Evolutionary conservation across 2,329 filamentous ascomycete species (phyloP).

Genomic region (Aspergillus calidoustus): DNA sequence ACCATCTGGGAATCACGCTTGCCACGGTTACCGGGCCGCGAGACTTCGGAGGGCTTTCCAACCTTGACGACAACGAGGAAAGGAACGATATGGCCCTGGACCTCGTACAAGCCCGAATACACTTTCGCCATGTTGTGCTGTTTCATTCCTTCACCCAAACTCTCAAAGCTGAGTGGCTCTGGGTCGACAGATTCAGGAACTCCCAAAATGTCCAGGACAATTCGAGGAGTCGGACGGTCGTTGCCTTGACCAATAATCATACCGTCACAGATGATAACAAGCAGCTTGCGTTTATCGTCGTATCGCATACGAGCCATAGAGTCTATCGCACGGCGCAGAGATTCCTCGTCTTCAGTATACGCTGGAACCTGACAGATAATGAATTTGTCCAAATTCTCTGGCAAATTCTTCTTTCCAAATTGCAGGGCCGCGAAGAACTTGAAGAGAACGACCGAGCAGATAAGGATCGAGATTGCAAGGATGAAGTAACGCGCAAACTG

Average conservation of each 20-base stretch:
- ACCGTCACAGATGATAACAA: constrained; percentile 95
- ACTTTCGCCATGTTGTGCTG: constrained; percentile 99
- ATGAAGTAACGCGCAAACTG: constrained; percentile 89
- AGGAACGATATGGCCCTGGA: constrained; percentile 96
- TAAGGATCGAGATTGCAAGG: constrained; percentile 78
- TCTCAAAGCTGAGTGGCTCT: constrained; percentile 94
- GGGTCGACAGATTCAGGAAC: constrained; percentile 93
- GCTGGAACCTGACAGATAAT: constrained; percentile 97
- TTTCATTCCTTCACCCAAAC: constrained; percentile 91
- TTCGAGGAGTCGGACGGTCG: constrained; percentile 90
- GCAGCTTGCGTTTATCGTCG: constrained; percentile 97
- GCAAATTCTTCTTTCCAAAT: constrained; percentile 86
- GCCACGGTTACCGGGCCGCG: constrained; percentile 86
- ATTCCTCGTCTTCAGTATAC: constrained; percentile 98
- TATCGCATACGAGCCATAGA: constrained; percentile 95
- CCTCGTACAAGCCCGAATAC: constrained; percentile 96
- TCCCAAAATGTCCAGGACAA: constrained; percentile 94
- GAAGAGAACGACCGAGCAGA: constrained; percentile 84
- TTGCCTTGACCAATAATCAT: constrained; percentile 99
- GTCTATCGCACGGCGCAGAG: constrained; percentile 93
- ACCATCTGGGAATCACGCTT: constrained; percentile 99
- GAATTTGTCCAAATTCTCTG: constrained; percentile 97
- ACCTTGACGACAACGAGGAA: constrained; percentile 97
- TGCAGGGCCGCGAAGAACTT: constrained; percentile 97
- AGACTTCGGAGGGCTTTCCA: constrained; percentile 79